A percentile compares a stretch with the other conserved stretches of the same genome.
phyloP scores from a whole-genome alignment of 2,329 filamentous ascomycete genomes.

The Thelonectria blattea region DNA sequence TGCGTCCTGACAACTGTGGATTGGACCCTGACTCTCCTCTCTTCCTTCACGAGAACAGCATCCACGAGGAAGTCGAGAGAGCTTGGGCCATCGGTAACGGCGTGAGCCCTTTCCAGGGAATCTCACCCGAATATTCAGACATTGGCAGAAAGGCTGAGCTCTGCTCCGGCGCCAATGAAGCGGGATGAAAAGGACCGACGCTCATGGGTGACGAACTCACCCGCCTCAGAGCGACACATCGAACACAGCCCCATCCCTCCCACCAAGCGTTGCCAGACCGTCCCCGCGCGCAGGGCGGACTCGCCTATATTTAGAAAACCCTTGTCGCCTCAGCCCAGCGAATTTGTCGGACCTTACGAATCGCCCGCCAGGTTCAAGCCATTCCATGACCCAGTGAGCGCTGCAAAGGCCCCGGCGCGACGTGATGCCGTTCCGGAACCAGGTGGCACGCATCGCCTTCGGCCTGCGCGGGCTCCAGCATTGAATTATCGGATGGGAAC shows the following conservation, averaged over 20 bases:
- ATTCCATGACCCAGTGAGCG: neutral
- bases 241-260: conserved; percentile 15
- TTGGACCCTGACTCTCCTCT: conserved; percentile 12
- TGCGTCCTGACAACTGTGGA: conserved; percentile 9
- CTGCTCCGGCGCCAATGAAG: conserved; percentile 1
- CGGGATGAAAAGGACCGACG: neutral
- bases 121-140: neutral
- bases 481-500: neutral
- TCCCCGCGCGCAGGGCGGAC: conserved; percentile 21
- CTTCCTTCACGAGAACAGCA: neutral
- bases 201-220: conserved; percentile 16
- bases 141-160: conserved; percentile 18
- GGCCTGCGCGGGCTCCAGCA: neutral
- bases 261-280: conserved; percentile 1
- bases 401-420: conserved; percentile 8
- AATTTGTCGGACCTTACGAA: neutral
- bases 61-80: neutral
- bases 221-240: too few species aligned
- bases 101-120: conserved; percentile 8
- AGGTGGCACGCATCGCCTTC: neutral
- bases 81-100: conserved; percentile 17
- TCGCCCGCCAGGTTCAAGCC: neutral
- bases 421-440: conserved; percentile 1
- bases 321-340: conserved; percentile 33
- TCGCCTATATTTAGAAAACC: conserved; percentile 37